Evolutionary conservation across 768 basidiomycete genomes (phyloP), one percentile per base, ranked within the genome.

Genomic region (Serendipita sp.): DNA sequence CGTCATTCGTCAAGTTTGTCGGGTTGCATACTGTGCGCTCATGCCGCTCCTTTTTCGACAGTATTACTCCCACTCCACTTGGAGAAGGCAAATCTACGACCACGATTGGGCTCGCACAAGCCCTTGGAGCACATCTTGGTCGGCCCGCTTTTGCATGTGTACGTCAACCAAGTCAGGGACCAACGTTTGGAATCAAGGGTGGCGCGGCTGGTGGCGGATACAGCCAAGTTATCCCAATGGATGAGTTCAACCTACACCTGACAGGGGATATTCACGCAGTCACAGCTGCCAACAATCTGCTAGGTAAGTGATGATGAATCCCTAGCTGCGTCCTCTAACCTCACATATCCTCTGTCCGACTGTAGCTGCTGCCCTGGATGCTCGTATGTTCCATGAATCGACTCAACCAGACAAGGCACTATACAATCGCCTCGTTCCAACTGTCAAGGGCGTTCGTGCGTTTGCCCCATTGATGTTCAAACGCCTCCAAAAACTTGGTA

Each of bases 71-170:
- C 1, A 97, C 94, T 10, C 95, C 94, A 7, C 80, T 98, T 38
- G 95, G 95, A 51, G 96, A 98, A 77, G 96, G 96, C 47, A 98
- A 99, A 75, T 97, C 94, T 3, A 98, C 96, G 3, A 98, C 94
- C 0, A 97, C 94, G 11, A 91, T 97, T 68, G 95, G 95, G 72
- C 81, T 99, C 63, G 91, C 93, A 7, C 95, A 99, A 73, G 95
- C 95, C 36, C 81, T 99, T 66, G 92, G 92, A 47, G 96, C 94
- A 52, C 92, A 96, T 73, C 83, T 97, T 41, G 85, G 86, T 66
- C 91, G 94, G 64, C 87, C 91, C 36, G 82, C 92, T 8, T 97
- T 96, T 74, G 95, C 96, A 52, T 96, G 93, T 73, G 93, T 98
- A 28, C 87, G 95, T 64, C 96, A 99, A 73, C 96, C 96, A 3